phyloP scores from a whole-genome alignment of 129 eudicot genomes.

The Mikania micrantha region DNA sequence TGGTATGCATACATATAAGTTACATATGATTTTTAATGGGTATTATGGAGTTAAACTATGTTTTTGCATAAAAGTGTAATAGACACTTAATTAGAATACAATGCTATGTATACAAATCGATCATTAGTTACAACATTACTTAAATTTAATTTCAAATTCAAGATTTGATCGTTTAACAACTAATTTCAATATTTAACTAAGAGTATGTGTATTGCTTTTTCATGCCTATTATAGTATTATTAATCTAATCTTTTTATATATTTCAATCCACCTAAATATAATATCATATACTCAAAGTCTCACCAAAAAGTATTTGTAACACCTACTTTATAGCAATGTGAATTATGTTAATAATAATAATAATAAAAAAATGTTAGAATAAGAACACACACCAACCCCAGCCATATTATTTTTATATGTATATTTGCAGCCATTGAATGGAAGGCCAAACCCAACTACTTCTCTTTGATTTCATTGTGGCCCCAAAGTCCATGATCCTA shows the following conservation, averaged over 20 bases:
- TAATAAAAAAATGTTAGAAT: not conserved
- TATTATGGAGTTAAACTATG: too few relatives aligned
- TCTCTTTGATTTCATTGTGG: slow-evolving; percentile 18
- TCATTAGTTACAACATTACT: too few relatives aligned
- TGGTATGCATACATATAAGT: too few relatives aligned
- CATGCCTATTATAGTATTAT: not conserved
- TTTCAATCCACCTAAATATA: not conserved
- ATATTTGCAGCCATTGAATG: slow-evolving; percentile 32
- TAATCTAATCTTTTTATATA: not conserved
- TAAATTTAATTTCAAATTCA: too few relatives aligned
- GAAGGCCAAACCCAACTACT: slow-evolving; percentile 25
- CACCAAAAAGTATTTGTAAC: not conserved
- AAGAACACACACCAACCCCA: slow-evolving; percentile 19
- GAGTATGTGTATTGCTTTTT: not conserved
- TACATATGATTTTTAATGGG: too few relatives aligned
- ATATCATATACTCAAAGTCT: too few relatives aligned
- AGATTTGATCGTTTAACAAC: not conserved
- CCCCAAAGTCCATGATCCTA: not conserved
- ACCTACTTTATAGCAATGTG: not conserved
- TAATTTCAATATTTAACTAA: not conserved
- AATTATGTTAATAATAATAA: not conserved
- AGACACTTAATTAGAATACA: too few relatives aligned
- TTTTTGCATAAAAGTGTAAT: too few relatives aligned
- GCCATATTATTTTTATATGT: too few relatives aligned
- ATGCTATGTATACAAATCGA: too few relatives aligned